A percentile compares a stretch with the other conserved stretches of the same genome.
These are phyloP conservation scores for Diplodia scrobiculata DNA, from an alignment of 2,329 filamentous ascomycete genomes.

Conservation along the genomic window DNA sequence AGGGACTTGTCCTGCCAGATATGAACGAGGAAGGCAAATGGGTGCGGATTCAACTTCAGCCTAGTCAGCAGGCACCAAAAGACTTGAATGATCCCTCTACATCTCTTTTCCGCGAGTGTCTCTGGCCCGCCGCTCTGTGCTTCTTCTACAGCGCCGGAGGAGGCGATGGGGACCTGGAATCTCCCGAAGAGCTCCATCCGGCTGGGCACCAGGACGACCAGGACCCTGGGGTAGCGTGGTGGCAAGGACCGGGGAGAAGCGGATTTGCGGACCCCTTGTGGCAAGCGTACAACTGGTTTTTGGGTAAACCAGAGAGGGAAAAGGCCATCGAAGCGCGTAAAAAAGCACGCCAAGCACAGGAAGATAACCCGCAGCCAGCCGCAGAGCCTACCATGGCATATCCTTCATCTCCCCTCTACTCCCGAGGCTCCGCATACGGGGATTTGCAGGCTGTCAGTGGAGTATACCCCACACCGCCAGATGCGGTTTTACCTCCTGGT, in stretches of 20 bases:
- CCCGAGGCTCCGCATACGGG: slow-evolving; percentile 40
- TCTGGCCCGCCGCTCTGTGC: slow-evolving; percentile 44
- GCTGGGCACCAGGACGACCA: slow-evolving; percentile 26
- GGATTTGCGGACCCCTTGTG: slow-evolving; percentile 45
- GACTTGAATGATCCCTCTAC: slow-evolving; percentile 12
- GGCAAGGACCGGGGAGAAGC: slow-evolving; percentile 14
- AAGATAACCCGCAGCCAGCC: slow-evolving; percentile 52
- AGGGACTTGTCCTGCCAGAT: slow-evolving; percentile 39
- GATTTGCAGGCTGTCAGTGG: slow-evolving; percentile 44
- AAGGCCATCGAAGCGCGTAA: slow-evolving; percentile 44
- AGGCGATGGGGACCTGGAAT: not conserved
- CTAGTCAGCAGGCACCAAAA: slow-evolving; percentile 3
- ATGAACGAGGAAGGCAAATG: slow-evolving; percentile 34
- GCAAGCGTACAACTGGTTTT: slow-evolving; percentile 43
- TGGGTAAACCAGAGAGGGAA: slow-evolving; percentile 42
- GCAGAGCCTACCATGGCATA: slow-evolving; percentile 38
- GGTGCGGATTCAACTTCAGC: slow-evolving; percentile 26
- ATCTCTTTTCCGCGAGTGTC: slow-evolving; percentile 33
- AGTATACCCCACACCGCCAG: slow-evolving; percentile 48
- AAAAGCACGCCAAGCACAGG: slow-evolving; percentile 50
- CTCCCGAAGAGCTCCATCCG: slow-evolving; percentile 17
- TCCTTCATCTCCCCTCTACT: slow-evolving; percentile 45
- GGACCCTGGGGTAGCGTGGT: slow-evolving; percentile 4
- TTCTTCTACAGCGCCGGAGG: slow-evolving; percentile 28
- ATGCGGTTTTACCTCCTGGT: slow-evolving; percentile 41